Evolutionary conservation across 805 yeast species (phyloP).

Genomic region (Priceomyces medius): DNA sequence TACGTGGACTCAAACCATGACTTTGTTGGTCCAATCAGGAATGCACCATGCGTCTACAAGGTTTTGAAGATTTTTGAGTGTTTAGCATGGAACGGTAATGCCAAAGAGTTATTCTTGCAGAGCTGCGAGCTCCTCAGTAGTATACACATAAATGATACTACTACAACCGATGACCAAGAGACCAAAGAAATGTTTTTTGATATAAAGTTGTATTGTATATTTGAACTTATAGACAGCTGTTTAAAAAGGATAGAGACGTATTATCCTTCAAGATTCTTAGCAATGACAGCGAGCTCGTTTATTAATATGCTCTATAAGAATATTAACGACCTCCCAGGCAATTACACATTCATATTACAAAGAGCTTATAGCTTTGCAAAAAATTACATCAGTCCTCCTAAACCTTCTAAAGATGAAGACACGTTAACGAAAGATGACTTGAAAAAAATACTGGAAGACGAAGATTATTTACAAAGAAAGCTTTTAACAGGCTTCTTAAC

Average conservation of each 20-base stretch:
- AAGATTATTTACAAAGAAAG: constrained; percentile 60
- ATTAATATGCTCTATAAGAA: constrained; percentile 51
- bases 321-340: constrained; percentile 12
- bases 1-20: constrained; percentile 45
- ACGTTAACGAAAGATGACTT: constrained; percentile 38
- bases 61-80: constrained; percentile 56
- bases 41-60: constrained; percentile 37
- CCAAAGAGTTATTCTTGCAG: constrained; percentile 75
- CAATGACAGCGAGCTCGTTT: constrained; percentile 62
- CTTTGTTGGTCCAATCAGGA: constrained; percentile 27
- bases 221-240: constrained; percentile 62
- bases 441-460: constrained; percentile 47
- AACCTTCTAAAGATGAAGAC: constrained; percentile 44
- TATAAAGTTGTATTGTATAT: constrained; percentile 60
- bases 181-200: constrained; percentile 38
- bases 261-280: constrained; percentile 77
- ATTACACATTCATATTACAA: constrained; percentile 45
- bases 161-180: constrained; percentile 9
- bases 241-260: constrained; percentile 62
- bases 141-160: constrained; percentile 25
- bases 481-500: constrained; percentile 64
- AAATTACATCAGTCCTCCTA: constrained; percentile 43
- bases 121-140: constrained; percentile 60
- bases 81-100: constrained; percentile 69
- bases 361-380: constrained; percentile 61